phyloP scores from a whole-genome alignment of 1,139 yeast species.

The Suhomyces maxii region DNA sequence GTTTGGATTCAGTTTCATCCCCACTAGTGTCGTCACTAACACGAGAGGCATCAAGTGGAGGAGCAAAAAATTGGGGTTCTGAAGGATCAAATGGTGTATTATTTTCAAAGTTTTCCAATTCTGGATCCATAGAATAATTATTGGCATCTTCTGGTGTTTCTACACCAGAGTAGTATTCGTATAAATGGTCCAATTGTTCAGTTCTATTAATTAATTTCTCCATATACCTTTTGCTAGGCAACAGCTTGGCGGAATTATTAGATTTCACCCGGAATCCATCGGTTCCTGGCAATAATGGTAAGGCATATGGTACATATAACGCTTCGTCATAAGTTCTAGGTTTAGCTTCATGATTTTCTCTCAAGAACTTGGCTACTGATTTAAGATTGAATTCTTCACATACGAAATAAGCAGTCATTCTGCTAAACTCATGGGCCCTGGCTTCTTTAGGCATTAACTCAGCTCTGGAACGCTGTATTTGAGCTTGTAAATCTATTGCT shows the following conservation, averaged over 20 bases:
- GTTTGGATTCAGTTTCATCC: slow-evolving; percentile 1
- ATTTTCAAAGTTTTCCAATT: slow-evolving; percentile 37
- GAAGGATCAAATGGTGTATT: slow-evolving; percentile 46
- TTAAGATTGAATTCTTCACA: slow-evolving; percentile 77
- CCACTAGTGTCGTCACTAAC: slow-evolving; percentile 17
- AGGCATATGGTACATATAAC: slow-evolving; percentile 81
- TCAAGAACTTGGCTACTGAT: slow-evolving; percentile 62
- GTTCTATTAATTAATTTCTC: slow-evolving; percentile 77
- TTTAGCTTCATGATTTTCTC: slow-evolving; percentile 72
- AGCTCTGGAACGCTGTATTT: slow-evolving; percentile 58
- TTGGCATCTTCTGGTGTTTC: slow-evolving; percentile 66
- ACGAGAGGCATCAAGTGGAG: slow-evolving; percentile 28
- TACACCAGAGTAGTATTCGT: slow-evolving; percentile 85
- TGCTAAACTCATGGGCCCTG: slow-evolving; percentile 66
- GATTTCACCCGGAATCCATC: slow-evolving; percentile 84
- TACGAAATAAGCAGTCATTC: slow-evolving; percentile 89
- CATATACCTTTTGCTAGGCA: slow-evolving; percentile 62
- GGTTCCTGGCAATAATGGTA: slow-evolving; percentile 85
- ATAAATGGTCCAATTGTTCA: slow-evolving; percentile 87
- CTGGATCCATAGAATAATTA: slow-evolving; percentile 55
- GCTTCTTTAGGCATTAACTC: slow-evolving; percentile 69
- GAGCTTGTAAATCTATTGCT: slow-evolving; percentile 27
- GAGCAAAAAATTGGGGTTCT: slow-evolving; percentile 53
- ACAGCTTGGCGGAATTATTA: slow-evolving; percentile 65
- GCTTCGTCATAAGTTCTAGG: slow-evolving; percentile 91